phyloP scores from a whole-genome alignment of 2,329 filamentous ascomycete species.

The Colletotrichum horii region DNA sequence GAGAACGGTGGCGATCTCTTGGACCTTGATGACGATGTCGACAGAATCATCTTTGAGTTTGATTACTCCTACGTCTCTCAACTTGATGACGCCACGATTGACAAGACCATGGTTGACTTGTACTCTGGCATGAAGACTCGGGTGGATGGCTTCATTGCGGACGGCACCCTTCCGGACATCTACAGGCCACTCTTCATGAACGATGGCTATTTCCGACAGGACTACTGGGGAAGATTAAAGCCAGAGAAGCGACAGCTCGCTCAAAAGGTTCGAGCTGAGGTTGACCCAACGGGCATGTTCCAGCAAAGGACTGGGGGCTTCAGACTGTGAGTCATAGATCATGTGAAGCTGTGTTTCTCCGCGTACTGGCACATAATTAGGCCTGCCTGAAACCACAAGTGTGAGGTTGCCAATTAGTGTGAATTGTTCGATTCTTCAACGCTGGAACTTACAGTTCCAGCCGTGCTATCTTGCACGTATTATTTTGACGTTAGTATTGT shows the following conservation, averaged over 20 bases:
- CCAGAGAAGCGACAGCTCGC: conserved; percentile 39
- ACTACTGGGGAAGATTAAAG: conserved; percentile 45
- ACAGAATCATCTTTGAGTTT: conserved; percentile 48
- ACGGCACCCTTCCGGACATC: conserved; percentile 36
- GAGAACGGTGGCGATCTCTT: conserved; percentile 42
- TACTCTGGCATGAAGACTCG: conserved; percentile 36
- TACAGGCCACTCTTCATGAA: conserved; percentile 50
- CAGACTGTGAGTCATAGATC: conserved; percentile 30
- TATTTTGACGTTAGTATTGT: neutral
- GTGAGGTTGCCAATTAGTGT: neutral
- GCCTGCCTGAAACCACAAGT: neutral
- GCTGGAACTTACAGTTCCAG: neutral
- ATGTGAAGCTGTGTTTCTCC: neutral
- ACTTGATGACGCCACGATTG: conserved; percentile 33
- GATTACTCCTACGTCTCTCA: conserved; percentile 43
- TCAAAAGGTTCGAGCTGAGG: conserved; percentile 33
- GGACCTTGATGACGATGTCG: conserved; percentile 40
- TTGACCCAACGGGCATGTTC: conserved; percentile 44
- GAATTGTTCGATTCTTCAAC: neutral
- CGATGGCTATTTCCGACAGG: conserved; percentile 45
- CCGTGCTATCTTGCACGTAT: neutral
- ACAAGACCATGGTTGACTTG: conserved; percentile 38
- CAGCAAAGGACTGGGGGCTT: conserved; percentile 44
- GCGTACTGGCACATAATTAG: neutral
- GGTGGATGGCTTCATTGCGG: conserved; percentile 34